Conservation (phyloP, 2,329 filamentous ascomycete genomes). For the Emmonsia crescens region DNA sequence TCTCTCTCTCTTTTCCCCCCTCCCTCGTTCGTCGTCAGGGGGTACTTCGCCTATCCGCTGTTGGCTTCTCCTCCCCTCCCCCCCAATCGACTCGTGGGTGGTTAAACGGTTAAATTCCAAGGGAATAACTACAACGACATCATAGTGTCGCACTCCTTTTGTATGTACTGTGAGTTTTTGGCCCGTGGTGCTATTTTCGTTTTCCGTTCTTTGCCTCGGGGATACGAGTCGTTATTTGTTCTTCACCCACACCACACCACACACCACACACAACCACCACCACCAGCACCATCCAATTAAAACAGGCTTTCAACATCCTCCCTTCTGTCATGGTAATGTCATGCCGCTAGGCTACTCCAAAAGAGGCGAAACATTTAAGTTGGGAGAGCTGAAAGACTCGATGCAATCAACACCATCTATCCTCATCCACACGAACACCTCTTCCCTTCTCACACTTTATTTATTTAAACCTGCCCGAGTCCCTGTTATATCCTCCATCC, state of each 20-base stretch:
- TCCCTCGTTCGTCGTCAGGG: neutral
- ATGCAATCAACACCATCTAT: neutral
- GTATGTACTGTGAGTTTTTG: slow-evolving; percentile 1
- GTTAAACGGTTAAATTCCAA: neutral
- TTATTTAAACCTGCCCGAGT: too few relatives aligned
- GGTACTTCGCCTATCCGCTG: neutral
- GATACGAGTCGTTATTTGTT: neutral
- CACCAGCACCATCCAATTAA: neutral
- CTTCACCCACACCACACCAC: neutral
- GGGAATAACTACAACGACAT: neutral
- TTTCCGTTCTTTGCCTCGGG: neutral
- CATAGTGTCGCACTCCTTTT: slow-evolving; percentile 1
- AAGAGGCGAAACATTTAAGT: neutral
- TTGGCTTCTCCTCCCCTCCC: neutral
- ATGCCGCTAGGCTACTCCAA: neutral
- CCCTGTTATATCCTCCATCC: neutral
- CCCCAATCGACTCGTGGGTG: neutral
- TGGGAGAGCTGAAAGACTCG: neutral
- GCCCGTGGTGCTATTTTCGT: neutral
- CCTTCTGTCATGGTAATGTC: neutral
- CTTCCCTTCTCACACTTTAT: neutral
- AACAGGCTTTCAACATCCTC: neutral
- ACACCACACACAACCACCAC: too few relatives aligned
- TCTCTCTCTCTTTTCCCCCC: neutral
- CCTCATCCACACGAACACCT: neutral